Base-by-base conservation (phyloP, 306 rosid species). In the Senna tora region DNA sequence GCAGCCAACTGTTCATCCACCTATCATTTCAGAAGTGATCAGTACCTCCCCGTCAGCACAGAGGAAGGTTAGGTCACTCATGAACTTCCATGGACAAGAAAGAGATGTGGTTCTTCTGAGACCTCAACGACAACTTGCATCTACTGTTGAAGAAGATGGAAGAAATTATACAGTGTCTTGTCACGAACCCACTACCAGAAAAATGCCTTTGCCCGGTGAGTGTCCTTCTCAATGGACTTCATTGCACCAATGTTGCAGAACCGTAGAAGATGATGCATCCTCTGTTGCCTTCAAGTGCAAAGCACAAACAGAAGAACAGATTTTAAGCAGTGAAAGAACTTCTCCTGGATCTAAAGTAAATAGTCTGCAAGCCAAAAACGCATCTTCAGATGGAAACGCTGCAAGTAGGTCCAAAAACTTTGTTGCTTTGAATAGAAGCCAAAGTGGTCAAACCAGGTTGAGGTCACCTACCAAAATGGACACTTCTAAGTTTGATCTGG, bases 341-440 rank as follows among this genome's bases (percentile, higher is more conserved):
- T 75, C 84, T 19, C 36, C 84, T 6, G 87, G 81, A 51, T 81
- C 87, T 3, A 82, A 77, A 72, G 12, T 30, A 28, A 62, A 3
- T 25, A 25, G 3, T 25, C 30, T 25, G 30, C 30, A 3, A 25
- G 30, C 30, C 30, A 25, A 25, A 25, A 25, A 25, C 3, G 30
- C 30, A 25, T 25, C 3, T 25, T 25, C 30, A 25, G 30, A 25
- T 25, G 30, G 2, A 25, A 25, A 25, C 30, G 30, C 30, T 25
- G 30, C 30, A 25, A 25, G 74, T 70, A 85, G 78, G 72, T 56
- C 82, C 53, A 93, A 90, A 80, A 90, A 93, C 65, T 93, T 87
- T 64, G 90, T 88, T 76, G 85, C 96, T 52, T 78, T 90, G 78
- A 93, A 93, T 78, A 84, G 89, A 79, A 87, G 64, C 59, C 59